A percentile compares a stretch with the other conserved stretches of the same genome.
These are phyloP conservation scores for Backusella macrospora DNA, from an alignment of 192 early-diverging fungal species.

Conservation along the genomic window DNA sequence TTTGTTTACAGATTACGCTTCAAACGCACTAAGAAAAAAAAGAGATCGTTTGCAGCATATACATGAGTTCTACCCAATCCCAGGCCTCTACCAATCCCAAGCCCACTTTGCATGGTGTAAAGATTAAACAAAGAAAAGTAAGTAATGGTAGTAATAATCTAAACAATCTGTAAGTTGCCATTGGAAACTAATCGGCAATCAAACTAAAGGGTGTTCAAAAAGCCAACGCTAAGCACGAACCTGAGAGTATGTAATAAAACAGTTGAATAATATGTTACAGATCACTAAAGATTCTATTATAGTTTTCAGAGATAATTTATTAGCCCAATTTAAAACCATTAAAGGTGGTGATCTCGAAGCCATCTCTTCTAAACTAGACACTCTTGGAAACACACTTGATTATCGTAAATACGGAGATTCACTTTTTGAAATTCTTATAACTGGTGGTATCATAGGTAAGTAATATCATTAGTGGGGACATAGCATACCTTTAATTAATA, in stretches of 20 bases:
- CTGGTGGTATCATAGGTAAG: constrained; percentile 88
- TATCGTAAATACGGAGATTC: constrained; percentile 95
- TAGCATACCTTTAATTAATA: neutral
- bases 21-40: constrained; percentile 20
- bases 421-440: constrained; percentile 92
- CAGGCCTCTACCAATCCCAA: constrained; percentile 44
- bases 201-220: constrained; percentile 60
- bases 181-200: neutral
- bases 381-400: constrained; percentile 84
- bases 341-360: constrained; percentile 69
- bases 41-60: constrained; percentile 28
- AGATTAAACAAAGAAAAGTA: constrained; percentile 70
- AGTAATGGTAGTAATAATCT: neutral
- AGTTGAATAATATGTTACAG: neutral
- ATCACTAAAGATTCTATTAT: neutral
- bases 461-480: neutral
- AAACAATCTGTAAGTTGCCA: neutral
- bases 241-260: constrained; percentile 50
- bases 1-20: constrained; percentile 5
- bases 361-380: constrained; percentile 76
- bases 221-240: constrained; percentile 68
- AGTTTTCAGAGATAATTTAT: constrained; percentile 66
- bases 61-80: constrained; percentile 54
- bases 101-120: constrained; percentile 70
- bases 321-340: constrained; percentile 49